Evolutionary conservation across 495 filamentous ascomycete species (phyloP), one percentile per base, ranked within the genome.

Genomic region (Delitschia confertaspora): DNA sequence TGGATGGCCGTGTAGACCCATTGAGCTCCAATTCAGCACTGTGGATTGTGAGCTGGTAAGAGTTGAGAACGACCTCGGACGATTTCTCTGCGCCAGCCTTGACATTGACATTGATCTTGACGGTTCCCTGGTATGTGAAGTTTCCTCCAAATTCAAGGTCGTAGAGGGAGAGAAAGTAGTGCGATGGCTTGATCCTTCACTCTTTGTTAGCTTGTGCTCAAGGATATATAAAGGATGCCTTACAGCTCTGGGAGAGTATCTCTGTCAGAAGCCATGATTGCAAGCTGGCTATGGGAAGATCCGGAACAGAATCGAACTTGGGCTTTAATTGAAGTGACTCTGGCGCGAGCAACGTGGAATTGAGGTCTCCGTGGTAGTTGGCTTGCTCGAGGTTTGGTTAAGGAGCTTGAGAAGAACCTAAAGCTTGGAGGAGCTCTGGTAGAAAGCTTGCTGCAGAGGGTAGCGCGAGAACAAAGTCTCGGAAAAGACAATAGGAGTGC

Each of bases 41-140:
- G 42, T 75, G 60, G 29, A 85, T 66, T 54, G 74, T 75, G 51
- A 84, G 65, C 56, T 84, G 67, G 47, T 78, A 66, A 22, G 76
- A 63, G 65, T 94, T 94, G 51, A 93, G 67, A 10, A 80, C 75
- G 38, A 95, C 79, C 48, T 83, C 74, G 51, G 72, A 81, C 17
- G 76, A 75, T 19, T 72, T 63, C 48, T 40, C 26, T n/a, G n/a
- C n/a, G 6, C 24, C 18, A 13, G 75, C 72, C 42, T 70, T 64
- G 45, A 93, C 66, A 31, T 77, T 73, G 32, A 77, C 62, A 32
- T 70, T 68, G 53, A 79, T 75, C 56, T 70, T 74, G 40, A 94
- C 81, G 4, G 69, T 75, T 50, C 91, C 91, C 65, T 88, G 77
- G 63, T 89, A 98, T 40, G 69, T 78, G 73, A 86, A 98, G 16